Evolutionary conservation across 139 green algal species (phyloP).

Genomic region (Chlamydomonas applanata): DNA sequence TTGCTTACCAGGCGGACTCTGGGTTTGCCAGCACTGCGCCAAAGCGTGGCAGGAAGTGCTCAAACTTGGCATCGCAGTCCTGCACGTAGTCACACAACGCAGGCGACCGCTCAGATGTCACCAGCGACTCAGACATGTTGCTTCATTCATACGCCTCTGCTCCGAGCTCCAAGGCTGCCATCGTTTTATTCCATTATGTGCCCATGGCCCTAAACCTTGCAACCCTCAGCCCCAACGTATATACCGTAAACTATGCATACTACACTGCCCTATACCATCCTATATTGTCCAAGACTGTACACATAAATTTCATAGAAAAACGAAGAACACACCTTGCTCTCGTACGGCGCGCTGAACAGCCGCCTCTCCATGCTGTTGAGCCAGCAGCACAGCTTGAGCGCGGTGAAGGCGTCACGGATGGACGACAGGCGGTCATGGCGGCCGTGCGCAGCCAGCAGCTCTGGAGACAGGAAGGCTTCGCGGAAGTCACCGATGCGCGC

Average conservation of each 20-base stretch:
- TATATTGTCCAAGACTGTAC: too few relatives aligned
- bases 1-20: conserved; percentile 31
- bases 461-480: conserved; percentile 54
- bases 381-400: conserved; percentile 70
- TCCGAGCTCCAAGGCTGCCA: too few relatives aligned
- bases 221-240: too few relatives aligned
- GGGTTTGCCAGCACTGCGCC: conserved; percentile 40
- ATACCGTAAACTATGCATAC: too few relatives aligned
- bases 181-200: too few relatives aligned
- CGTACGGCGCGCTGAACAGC: conserved; percentile 60
- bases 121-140: too few relatives aligned
- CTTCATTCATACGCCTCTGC: too few relatives aligned
- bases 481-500: conserved; percentile 68
- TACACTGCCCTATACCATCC: too few relatives aligned
- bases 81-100: too few relatives aligned
- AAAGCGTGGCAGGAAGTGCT: conserved; percentile 30
- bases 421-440: conserved; percentile 38
- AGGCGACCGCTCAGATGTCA: too few relatives aligned
- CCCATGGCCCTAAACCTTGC: too few relatives aligned
- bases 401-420: conserved; percentile 54
- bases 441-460: conserved; percentile 42
- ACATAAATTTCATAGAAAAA: neutral
- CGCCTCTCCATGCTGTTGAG: conserved; percentile 63
- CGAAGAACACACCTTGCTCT: conserved; percentile 36
- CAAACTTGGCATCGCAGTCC: conserved; percentile 31